Evolutionary conservation across 306 rosid genomes (phyloP).

Genomic region (Acacia acuminata): DNA sequence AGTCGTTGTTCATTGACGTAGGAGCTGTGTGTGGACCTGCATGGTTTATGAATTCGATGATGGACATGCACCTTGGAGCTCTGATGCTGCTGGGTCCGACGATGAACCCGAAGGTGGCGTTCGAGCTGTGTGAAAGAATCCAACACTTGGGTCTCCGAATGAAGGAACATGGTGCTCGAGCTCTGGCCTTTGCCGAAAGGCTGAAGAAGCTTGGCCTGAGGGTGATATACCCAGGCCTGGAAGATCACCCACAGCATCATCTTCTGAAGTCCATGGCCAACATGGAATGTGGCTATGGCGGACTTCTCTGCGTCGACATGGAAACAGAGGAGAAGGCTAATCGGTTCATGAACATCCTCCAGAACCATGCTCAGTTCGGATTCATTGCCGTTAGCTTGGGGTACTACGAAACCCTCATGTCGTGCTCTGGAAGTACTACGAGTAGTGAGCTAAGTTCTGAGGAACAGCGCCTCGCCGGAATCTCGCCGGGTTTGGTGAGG

Average conservation of each 20-base stretch:
- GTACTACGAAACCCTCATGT: constrained; percentile 92
- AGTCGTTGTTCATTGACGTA: constrained; percentile 9
- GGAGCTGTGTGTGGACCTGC: constrained; percentile 89
- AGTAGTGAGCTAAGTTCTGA: constrained; percentile 71
- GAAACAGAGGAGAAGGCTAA: constrained; percentile 87
- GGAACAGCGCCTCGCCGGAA: constrained; percentile 74
- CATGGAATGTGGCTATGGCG: constrained; percentile 78
- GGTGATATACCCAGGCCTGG: constrained; percentile 85
- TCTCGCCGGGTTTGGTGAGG: constrained; percentile 78
- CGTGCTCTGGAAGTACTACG: constrained; percentile 88
- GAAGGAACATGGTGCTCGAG: constrained; percentile 79
- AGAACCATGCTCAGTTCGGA: too few relatives aligned
- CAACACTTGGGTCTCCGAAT: constrained; percentile 77
- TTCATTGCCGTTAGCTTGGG: constrained; percentile 87
- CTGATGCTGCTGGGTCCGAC: constrained; percentile 92
- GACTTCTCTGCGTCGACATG: constrained; percentile 90
- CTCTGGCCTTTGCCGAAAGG: constrained; percentile 59
- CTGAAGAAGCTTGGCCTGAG: constrained; percentile 61
- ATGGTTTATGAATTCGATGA: constrained; percentile 80
- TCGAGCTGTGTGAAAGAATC: constrained; percentile 79
- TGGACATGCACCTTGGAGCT: constrained; percentile 86
- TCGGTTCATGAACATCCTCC: not conserved
- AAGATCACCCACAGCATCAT: constrained; percentile 71
- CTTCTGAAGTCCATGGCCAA: constrained; percentile 60
- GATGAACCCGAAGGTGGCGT: constrained; percentile 91